phyloP scores from a whole-genome alignment of 2,329 filamentous ascomycete genomes.

The Cordyceps tenuipes region DNA sequence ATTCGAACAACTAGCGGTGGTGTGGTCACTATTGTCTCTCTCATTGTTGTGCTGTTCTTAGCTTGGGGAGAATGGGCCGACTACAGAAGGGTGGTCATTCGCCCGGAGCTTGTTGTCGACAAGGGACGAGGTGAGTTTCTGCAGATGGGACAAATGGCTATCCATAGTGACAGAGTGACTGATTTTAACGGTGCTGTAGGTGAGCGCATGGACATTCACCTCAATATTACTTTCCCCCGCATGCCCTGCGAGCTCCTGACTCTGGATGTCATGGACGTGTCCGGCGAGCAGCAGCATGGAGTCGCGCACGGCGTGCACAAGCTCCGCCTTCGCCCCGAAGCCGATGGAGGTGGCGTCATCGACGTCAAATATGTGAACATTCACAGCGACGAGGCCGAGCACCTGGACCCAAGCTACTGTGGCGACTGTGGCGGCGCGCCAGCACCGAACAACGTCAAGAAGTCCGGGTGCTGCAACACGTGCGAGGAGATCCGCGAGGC shows the following conservation, averaged over 20 bases:
- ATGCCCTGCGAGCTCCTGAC: conserved; percentile 93
- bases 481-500: conserved; percentile 96
- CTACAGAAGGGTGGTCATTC: conserved; percentile 76
- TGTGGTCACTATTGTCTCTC: conserved; percentile 83
- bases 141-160: neutral
- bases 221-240: conserved; percentile 92
- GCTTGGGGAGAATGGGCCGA: conserved; percentile 94
- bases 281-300: conserved; percentile 90
- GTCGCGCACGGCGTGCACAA: conserved; percentile 90
- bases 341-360: conserved; percentile 69
- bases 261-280: conserved; percentile 98
- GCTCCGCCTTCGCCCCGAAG: conserved; percentile 65
- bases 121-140: conserved; percentile 72
- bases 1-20: conserved; percentile 93
- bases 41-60: conserved; percentile 81
- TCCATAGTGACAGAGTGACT: conserved; percentile 11
- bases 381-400: conserved; percentile 56
- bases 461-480: conserved; percentile 90
- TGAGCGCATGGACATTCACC: conserved; percentile 97
- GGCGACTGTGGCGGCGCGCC: conserved; percentile 85
- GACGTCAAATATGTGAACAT: conserved; percentile 61
- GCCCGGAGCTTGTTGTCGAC: conserved; percentile 91
- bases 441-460: conserved; percentile 60
- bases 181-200: conserved; percentile 39
- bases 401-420: conserved; percentile 88